These are phyloP conservation scores for Jackrogersella minutella DNA, from an alignment of 495 filamentous ascomycete genomes.

Conservation along the genomic window DNA sequence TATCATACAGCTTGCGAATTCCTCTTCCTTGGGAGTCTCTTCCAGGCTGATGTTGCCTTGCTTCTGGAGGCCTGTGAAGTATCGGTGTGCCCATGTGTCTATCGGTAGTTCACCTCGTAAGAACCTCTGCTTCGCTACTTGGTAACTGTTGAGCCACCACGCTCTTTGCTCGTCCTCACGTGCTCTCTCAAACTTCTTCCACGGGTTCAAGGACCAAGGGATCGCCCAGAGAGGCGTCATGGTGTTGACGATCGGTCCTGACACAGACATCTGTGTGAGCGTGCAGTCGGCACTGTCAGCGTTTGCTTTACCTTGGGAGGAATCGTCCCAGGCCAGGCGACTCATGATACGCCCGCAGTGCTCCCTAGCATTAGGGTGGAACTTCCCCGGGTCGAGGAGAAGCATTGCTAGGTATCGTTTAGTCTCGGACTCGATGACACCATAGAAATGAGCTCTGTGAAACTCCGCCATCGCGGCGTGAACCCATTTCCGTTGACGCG, in stretches of 20 bases:
- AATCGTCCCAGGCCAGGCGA: slow-evolving; percentile 57
- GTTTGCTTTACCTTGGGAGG: slow-evolving; percentile 52
- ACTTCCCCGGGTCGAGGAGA: slow-evolving; percentile 55
- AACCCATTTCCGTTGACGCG: slow-evolving; percentile 56
- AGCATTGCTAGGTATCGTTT: slow-evolving; percentile 52
- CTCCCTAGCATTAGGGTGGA: slow-evolving; percentile 55
- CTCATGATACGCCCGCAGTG: slow-evolving; percentile 58
- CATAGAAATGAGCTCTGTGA: slow-evolving; percentile 57
- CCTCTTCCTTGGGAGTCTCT: slow-evolving; percentile 51
- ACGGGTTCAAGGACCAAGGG: slow-evolving; percentile 52
- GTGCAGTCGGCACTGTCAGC: slow-evolving; percentile 56
- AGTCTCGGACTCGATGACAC: slow-evolving; percentile 57
- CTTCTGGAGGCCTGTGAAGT: slow-evolving; percentile 52
- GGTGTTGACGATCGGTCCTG: slow-evolving; percentile 57
- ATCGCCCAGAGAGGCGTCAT: slow-evolving; percentile 56
- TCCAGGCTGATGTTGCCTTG: slow-evolving; percentile 50
- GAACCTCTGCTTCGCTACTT: slow-evolving; percentile 51
- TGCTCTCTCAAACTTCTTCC: slow-evolving; percentile 54
- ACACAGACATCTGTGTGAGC: slow-evolving; percentile 58
- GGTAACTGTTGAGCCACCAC: slow-evolving; percentile 56
- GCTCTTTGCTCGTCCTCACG: slow-evolving; percentile 51
- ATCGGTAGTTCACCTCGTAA: slow-evolving; percentile 48
- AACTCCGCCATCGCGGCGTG: slow-evolving; percentile 59
- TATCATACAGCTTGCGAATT: slow-evolving; percentile 58
- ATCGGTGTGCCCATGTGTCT: slow-evolving; percentile 57